Base-by-base conservation (phyloP, 108 stramenopile species). In the Discostella pseudostelligera region DNA sequence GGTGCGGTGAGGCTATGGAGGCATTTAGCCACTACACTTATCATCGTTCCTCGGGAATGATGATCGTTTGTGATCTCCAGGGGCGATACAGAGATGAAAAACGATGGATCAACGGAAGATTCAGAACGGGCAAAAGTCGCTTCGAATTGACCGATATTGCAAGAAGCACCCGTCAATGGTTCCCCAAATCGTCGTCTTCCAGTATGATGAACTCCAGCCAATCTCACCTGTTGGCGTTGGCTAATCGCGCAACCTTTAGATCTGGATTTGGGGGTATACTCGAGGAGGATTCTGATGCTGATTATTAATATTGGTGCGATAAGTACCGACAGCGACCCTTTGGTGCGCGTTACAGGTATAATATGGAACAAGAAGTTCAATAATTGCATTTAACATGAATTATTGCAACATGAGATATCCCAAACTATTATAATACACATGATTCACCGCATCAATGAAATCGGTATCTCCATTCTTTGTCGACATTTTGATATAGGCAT, bases 51-150 rank as follows among this genome's bases (percentile, higher is more conserved):
- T 75, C 75, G 29, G 87, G 92, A 13, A 66, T 77, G 17, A 37
- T 87, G 45, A 69, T 93, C 53, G 84, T 93, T 1, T 85, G 86
- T 39, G 92, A 93, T 67, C 39, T 93, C 17, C 92, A 91, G 61
- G 90, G 85, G 6, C 74, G 85, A 3, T 82, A 81, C 53, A 61
- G 67, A 22, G 11, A 63, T 49, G 42, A 75, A 29, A 49, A 60
- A 16, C 39, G 73, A 69, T 70, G 59, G 57, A 59, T 12, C 16
- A 16, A 58, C 24, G 53, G 59, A 17, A 70, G 64, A 26, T 80
- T 44, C 40, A 20, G 19, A 19, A 67, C 42, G 1, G 59, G 53
- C 48, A 83, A 87, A 49, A 70, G 56, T 62, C 84, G 84, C 24
- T 88, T 89, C 53, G 88, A 84, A 51, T 64, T 89, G 39, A 81